Evolutionary conservation across 2,329 filamentous ascomycete genomes (phyloP).

Genomic region (Coniella lustricola): DNA sequence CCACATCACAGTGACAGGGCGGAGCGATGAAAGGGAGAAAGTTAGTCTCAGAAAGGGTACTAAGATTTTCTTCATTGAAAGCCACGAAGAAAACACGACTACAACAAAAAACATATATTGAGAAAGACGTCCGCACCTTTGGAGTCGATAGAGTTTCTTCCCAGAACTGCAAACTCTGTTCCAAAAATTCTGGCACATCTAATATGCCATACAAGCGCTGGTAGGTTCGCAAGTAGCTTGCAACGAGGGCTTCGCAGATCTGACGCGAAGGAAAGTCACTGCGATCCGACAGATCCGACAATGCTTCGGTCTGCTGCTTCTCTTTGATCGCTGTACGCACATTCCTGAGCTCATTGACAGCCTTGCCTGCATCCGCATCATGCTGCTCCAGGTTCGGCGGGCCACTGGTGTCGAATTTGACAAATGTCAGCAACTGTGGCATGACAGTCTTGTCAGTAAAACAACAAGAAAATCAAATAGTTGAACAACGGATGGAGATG

Average conservation of each 20-base stretch:
- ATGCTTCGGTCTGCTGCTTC: background rate
- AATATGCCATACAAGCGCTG: constrained; percentile 52
- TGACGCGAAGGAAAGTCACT: constrained; percentile 30
- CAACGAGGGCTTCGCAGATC: constrained; percentile 44
- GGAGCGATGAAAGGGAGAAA: too few relatives aligned
- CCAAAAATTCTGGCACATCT: constrained; percentile 48
- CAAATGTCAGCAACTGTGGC: background rate
- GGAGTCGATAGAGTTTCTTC: constrained; percentile 28
- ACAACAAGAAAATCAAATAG: background rate
- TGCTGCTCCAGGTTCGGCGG: background rate
- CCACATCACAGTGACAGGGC: background rate
- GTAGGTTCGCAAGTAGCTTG: constrained; percentile 46
- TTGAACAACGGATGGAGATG: background rate
- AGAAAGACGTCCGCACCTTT: background rate
- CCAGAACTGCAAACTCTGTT: constrained; percentile 47
- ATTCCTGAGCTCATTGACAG: background rate
- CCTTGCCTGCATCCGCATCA: background rate
- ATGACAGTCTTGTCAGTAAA: background rate
- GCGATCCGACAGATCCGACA: constrained; percentile 16
- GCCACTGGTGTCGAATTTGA: background rate
- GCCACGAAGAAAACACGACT: too few relatives aligned
- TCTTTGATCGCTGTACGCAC: background rate
- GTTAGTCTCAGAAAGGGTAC: too few relatives aligned
- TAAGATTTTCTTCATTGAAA: background rate
- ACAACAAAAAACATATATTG: too few relatives aligned